phyloP scores from a whole-genome alignment of 1,139 yeast genomes.

The Saccharomyces hybrid region DNA sequence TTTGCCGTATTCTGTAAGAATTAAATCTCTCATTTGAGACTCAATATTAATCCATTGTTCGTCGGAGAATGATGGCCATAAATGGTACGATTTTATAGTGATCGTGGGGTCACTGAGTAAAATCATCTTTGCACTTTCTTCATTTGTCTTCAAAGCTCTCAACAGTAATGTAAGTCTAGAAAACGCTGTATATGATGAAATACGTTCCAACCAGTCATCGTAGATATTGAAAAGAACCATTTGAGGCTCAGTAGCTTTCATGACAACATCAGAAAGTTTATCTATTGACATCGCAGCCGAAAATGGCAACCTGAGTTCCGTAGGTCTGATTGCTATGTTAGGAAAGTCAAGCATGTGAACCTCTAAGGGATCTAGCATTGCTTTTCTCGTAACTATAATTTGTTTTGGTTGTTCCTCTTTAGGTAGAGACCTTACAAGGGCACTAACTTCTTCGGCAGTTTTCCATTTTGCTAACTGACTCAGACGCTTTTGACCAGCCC shows the following conservation, averaged over 20 bases:
- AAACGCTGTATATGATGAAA: slow-evolving; percentile 89
- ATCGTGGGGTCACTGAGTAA: slow-evolving; percentile 68
- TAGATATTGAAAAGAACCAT: slow-evolving; percentile 85
- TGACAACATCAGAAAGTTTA: slow-evolving; percentile 68
- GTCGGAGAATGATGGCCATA: slow-evolving; percentile 86
- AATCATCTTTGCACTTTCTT: slow-evolving; percentile 68
- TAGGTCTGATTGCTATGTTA: slow-evolving; percentile 78
- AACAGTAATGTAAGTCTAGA: slow-evolving; percentile 74
- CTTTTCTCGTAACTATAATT: slow-evolving; percentile 80
- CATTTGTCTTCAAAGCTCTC: slow-evolving; percentile 71
- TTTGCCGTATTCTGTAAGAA: slow-evolving; percentile 75
- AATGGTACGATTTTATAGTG: slow-evolving; percentile 65
- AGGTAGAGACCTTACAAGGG: slow-evolving; percentile 79
- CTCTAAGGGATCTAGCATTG: slow-evolving; percentile 89
- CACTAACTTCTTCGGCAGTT: slow-evolving; percentile 96
- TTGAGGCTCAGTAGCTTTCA: slow-evolving; percentile 85
- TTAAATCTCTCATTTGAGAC: slow-evolving; percentile 77
- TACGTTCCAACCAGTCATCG: slow-evolving; percentile 84
- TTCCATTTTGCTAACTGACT: slow-evolving; percentile 97
- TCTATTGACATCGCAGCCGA: slow-evolving; percentile 79
- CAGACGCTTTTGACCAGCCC: slow-evolving; percentile 95
- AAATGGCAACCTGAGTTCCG: slow-evolving; percentile 86
- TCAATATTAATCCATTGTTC: slow-evolving; percentile 94
- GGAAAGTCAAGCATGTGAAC: slow-evolving; percentile 97
- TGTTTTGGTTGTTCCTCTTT: slow-evolving; percentile 93